Evolutionary conservation across 768 basidiomycete species (phyloP).

Genomic region (Tremella fuciformis): DNA sequence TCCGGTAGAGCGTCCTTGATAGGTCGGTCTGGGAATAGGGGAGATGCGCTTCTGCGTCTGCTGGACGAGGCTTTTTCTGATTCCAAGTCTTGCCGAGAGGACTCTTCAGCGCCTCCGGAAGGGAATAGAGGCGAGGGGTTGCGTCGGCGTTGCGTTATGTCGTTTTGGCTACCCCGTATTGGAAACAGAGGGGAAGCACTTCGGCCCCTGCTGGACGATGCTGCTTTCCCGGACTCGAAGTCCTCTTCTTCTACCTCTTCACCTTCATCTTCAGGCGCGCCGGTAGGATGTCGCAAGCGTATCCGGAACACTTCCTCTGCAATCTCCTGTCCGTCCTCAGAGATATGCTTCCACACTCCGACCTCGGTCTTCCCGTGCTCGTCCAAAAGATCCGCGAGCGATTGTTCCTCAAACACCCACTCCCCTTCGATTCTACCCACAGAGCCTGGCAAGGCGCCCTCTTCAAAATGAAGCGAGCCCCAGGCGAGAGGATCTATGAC

Average conservation of each 20-base stretch:
- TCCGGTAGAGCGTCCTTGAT: neutral
- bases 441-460: constrained; percentile 1
- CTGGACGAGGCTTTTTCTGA: neutral
- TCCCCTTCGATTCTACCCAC: neutral
- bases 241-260: neutral
- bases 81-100: neutral
- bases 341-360: neutral
- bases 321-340: too few relatives aligned
- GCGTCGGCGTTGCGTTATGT: neutral
- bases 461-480: constrained; percentile 26
- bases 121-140: neutral
- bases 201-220: neutral
- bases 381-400: constrained; percentile 18
- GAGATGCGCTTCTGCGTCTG: neutral
- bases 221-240: neutral
- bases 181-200: neutral
- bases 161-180: neutral
- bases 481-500: constrained; percentile 44
- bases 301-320: too few relatives aligned
- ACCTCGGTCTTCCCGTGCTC: constrained; percentile 14
- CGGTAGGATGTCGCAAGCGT: too few relatives aligned
- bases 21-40: neutral
- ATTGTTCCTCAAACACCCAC: constrained; percentile 18
- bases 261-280: neutral
- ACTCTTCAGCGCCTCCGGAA: neutral